Percentiles rank a stretch among this genome's conserved stretches.
phyloP scores from a whole-genome alignment of 148 eudicot species.

The Vaccinium vitisidaea region DNA sequence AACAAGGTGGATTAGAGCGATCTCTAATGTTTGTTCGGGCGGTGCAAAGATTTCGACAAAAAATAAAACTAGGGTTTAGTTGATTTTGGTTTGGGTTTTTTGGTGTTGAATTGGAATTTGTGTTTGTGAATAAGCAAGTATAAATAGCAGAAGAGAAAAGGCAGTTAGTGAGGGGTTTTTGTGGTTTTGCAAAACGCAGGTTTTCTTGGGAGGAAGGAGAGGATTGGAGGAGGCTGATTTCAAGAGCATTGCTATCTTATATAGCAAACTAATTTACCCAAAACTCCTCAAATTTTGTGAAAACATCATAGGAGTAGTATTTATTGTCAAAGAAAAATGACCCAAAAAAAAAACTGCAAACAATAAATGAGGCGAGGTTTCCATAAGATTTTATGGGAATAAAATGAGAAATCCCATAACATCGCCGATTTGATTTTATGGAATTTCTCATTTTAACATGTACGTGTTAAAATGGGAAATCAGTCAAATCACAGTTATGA shows the following conservation, averaged over 20 bases:
- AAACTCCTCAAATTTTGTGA: background rate
- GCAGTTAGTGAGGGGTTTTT: background rate
- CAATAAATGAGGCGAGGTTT: no score
- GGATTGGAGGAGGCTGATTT: slow-evolving; percentile 2
- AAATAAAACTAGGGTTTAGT: background rate
- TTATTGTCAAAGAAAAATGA: no score
- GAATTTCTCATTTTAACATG: no score
- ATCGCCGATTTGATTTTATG: no score
- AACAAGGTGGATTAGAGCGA: background rate
- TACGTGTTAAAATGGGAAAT: no score
- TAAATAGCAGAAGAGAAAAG: background rate
- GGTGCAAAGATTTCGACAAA: background rate
- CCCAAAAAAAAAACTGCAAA: no score
- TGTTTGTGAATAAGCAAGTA: background rate
- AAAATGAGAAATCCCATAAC: no score
- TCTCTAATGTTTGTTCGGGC: background rate
- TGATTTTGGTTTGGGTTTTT: background rate
- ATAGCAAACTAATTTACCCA: slow-evolving; percentile 3
- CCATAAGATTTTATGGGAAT: no score
- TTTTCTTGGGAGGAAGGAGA: background rate
- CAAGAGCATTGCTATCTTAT: background rate
- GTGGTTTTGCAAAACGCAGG: background rate
- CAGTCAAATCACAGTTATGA: no score
- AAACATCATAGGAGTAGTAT: no score
- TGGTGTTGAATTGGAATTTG: background rate